These are phyloP conservation scores for Pestalotiopsis sp. DNA, from an alignment of 2,329 filamentous ascomycete species.

Conservation along the genomic window DNA sequence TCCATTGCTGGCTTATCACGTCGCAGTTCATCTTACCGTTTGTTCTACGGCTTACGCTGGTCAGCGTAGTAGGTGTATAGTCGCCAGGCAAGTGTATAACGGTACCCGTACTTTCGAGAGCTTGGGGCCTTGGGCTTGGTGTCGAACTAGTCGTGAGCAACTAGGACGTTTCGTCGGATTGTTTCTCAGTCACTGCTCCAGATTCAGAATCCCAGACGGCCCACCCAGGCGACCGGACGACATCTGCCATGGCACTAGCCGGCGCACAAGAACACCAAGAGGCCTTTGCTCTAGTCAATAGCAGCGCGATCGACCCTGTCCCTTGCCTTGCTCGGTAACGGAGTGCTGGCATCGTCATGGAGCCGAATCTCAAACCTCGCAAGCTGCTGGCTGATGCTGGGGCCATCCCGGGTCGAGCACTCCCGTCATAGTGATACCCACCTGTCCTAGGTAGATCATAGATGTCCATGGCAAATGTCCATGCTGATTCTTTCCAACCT, in stretches of 20 bases:
- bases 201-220: background rate
- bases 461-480: too few species aligned
- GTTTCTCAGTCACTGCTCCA: background rate
- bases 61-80: too few species aligned
- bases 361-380: background rate
- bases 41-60: background rate
- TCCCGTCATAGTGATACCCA: background rate
- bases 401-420: background rate
- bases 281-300: background rate
- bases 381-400: background rate
- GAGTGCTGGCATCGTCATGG: background rate
- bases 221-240: background rate
- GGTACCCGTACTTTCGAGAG: too few species aligned
- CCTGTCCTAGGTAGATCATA: too few species aligned
- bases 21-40: background rate
- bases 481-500: background rate
- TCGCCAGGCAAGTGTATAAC: too few species aligned
- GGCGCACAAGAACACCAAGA: background rate
- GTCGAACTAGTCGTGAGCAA: background rate
- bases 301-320: background rate
- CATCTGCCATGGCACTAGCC: background rate
- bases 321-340: background rate
- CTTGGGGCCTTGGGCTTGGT: too few species aligned
- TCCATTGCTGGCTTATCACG: background rate
- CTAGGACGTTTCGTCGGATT: background rate